Evolutionary conservation across 768 basidiomycete species (phyloP).

Genomic region (Paxillus involutus): DNA sequence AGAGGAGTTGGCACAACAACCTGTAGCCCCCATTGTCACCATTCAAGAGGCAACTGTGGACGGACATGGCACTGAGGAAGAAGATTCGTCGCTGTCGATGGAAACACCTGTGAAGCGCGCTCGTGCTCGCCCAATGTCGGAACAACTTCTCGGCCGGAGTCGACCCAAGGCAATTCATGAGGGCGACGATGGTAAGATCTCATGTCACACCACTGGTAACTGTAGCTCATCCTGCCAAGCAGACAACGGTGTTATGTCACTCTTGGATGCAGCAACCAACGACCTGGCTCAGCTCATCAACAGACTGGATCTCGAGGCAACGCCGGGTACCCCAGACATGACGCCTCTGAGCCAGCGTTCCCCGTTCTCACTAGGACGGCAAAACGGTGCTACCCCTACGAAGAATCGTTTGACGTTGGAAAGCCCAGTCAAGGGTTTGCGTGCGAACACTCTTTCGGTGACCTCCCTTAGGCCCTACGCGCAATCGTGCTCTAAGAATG

Average conservation of each 20-base stretch:
- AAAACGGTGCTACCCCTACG: slow-evolving; percentile 32
- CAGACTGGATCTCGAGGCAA: slow-evolving; percentile 78
- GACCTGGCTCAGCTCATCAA: slow-evolving; percentile 79
- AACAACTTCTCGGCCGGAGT: slow-evolving; percentile 52
- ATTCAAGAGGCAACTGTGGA: slow-evolving; percentile 56
- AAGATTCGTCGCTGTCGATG: slow-evolving; percentile 8
- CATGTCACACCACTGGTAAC: not conserved
- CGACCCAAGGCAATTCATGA: slow-evolving; percentile 51
- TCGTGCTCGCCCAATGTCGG: slow-evolving; percentile 60
- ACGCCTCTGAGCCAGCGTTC: slow-evolving; percentile 39
- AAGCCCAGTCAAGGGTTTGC: slow-evolving; percentile 38
- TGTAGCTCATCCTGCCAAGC: not conserved
- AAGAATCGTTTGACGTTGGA: slow-evolving; percentile 28
- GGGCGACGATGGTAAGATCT: slow-evolving; percentile 43
- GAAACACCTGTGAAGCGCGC: slow-evolving; percentile 40
- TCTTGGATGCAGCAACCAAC: slow-evolving; percentile 78
- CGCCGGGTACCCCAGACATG: slow-evolving; percentile 55
- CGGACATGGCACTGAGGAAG: slow-evolving; percentile 38
- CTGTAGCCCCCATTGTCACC: slow-evolving; percentile 30
- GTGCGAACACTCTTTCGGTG: slow-evolving; percentile 41
- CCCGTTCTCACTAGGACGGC: slow-evolving; percentile 14
- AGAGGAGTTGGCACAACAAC: slow-evolving; percentile 4
- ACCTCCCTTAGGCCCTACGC: slow-evolving; percentile 53
- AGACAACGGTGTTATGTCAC: slow-evolving; percentile 56
- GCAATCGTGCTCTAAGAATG: slow-evolving; percentile 26